These are phyloP conservation scores for Zymoseptoria pseudotritici DNA, from an alignment of 2,329 filamentous ascomycete species.

Conservation along the genomic window DNA sequence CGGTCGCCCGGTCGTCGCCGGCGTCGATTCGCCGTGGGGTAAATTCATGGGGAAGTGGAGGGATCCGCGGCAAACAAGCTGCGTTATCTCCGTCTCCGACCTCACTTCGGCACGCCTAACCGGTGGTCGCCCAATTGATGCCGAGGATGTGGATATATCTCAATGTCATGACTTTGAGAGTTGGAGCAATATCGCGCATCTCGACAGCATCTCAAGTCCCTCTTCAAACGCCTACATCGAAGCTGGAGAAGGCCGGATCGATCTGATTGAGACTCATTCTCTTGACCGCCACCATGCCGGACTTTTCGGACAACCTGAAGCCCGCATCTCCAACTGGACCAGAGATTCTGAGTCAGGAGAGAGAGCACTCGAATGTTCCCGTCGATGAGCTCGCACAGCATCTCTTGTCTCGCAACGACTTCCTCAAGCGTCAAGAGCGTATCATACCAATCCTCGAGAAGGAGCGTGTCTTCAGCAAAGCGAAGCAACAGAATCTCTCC, in stretches of 20 bases:
- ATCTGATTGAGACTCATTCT: not conserved
- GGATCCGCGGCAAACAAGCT: not conserved
- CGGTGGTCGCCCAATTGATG: not conserved
- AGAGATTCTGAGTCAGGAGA: conserved; percentile 40
- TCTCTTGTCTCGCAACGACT: conserved; percentile 41
- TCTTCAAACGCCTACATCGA: not conserved
- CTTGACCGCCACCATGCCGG: conserved; percentile 31
- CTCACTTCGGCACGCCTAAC: not conserved
- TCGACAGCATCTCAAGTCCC: not conserved
- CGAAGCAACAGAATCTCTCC: conserved; percentile 44
- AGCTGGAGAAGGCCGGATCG: not conserved
- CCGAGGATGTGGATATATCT: not conserved
- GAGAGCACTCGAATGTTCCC: conserved; percentile 38
- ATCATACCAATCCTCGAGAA: conserved; percentile 39
- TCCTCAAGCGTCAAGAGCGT: conserved; percentile 41
- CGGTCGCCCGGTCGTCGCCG: not conserved
- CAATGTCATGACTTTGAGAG: not conserved
- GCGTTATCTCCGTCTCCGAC: not conserved
- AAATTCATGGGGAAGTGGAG: not conserved
- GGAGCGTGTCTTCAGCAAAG: conserved; percentile 45
- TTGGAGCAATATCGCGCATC: not conserved
- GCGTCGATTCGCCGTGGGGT: not conserved
- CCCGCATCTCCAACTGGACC: conserved; percentile 40
- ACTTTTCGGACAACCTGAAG: conserved; percentile 45
- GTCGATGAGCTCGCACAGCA: conserved; percentile 41